Evolutionary conservation across 2,329 filamentous ascomycete species (phyloP).

Genomic region (Stenocarpella maydis): DNA sequence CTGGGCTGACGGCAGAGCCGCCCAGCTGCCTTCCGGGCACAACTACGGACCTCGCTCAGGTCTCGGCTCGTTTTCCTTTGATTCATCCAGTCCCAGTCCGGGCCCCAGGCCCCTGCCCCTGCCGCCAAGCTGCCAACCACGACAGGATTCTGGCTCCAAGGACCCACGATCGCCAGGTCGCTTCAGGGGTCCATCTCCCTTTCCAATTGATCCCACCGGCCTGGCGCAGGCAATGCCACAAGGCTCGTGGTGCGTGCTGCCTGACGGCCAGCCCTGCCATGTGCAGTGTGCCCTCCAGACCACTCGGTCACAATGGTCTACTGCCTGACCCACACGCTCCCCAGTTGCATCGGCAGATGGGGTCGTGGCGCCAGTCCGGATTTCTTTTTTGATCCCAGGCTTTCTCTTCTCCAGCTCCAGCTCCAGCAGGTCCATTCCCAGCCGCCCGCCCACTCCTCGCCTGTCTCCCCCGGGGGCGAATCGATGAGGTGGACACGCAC

Average conservation of each 20-base stretch:
- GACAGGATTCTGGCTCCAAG: conserved; percentile 16
- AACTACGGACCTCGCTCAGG: conserved; percentile 8
- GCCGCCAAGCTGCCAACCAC: conserved; percentile 22
- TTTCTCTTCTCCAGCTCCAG: conserved; percentile 32
- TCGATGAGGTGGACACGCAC: conserved; percentile 19
- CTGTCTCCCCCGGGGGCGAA: conserved; percentile 8
- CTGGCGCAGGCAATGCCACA: conserved; percentile 17
- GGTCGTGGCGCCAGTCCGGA: conserved; percentile 28
- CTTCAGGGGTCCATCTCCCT: conserved; percentile 26
- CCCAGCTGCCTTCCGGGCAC: too few species aligned
- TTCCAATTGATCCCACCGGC: conserved; percentile 24
- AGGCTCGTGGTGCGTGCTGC: not conserved
- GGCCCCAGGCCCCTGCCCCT: conserved; percentile 10
- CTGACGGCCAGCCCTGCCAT: not conserved
- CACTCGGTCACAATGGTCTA: not conserved
- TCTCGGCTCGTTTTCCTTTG: conserved; percentile 23
- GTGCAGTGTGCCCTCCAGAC: not conserved
- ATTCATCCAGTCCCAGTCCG: conserved; percentile 8
- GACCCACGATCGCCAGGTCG: conserved; percentile 25
- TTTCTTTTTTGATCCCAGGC: conserved; percentile 34
- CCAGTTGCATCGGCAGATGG: conserved; percentile 12
- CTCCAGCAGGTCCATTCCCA: conserved; percentile 23
- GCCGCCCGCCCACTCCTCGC: conserved; percentile 19
- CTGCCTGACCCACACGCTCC: not conserved
- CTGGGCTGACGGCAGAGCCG: conserved; percentile 10